A percentile compares a stretch with the other conserved stretches of the same genome.
Conservation (phyloP, 2,329 filamentous ascomycete genomes). For the Neonectria punicea region DNA sequence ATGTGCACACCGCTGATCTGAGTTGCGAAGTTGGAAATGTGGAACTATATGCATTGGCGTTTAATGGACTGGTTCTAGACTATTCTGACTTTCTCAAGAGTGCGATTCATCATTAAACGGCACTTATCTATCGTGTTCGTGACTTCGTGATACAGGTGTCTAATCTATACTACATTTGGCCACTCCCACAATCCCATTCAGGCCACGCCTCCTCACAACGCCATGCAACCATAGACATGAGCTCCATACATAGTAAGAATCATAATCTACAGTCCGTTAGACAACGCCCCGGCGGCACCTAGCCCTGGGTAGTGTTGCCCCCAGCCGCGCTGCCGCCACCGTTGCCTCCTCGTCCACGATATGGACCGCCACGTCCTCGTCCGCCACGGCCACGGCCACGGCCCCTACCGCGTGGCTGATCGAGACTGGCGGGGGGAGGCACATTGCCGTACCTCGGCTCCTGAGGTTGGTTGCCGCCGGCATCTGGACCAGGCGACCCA, state of each 20-base stretch:
- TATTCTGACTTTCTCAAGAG: not conserved
- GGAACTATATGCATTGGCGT: slow-evolving; percentile 31
- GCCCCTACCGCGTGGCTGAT: slow-evolving; percentile 55
- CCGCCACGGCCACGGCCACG: slow-evolving; percentile 55
- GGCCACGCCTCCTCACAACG: slow-evolving; percentile 15
- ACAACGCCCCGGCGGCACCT: slow-evolving; percentile 23
- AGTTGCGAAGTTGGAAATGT: not conserved
- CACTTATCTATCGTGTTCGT: slow-evolving; percentile 31
- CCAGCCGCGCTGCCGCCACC: slow-evolving; percentile 31
- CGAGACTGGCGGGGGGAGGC: slow-evolving; percentile 68
- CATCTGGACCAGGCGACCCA: slow-evolving; percentile 36
- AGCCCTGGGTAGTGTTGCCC: slow-evolving; percentile 35
- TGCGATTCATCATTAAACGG: not conserved
- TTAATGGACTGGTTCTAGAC: slow-evolving; percentile 26
- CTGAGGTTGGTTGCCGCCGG: slow-evolving; percentile 23
- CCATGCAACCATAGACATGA: slow-evolving; percentile 10
- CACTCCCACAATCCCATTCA: slow-evolving; percentile 23
- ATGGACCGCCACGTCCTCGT: slow-evolving; percentile 48
- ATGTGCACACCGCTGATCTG: not conserved
- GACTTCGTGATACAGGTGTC: slow-evolving; percentile 38
- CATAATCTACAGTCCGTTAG: slow-evolving; percentile 7
- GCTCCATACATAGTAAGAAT: slow-evolving; percentile 11
- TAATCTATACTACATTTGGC: slow-evolving; percentile 38
- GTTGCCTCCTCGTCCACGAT: slow-evolving; percentile 49
- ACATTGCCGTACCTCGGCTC: slow-evolving; percentile 62